Percentiles rank a stretch among this genome's conserved stretches.
These are phyloP conservation scores for Sanghuangporus sanghuang DNA, from an alignment of 1,284 basidiomycete genomes.

Conservation along the genomic window DNA sequence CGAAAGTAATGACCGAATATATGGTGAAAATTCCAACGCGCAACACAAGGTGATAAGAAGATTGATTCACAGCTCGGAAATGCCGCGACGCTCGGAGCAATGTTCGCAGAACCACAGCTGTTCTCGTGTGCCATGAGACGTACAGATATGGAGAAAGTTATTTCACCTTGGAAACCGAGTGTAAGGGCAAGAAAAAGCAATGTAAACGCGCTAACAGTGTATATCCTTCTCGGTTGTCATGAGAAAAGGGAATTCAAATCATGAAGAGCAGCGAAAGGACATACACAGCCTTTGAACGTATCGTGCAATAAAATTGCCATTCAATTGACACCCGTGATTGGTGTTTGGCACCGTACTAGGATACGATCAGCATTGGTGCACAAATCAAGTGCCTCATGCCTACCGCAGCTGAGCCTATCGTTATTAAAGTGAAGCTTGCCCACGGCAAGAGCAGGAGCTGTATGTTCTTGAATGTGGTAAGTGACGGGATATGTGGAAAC, in stretches of 20 bases:
- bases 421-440: slow-evolving; percentile 3
- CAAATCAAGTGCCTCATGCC: neutral
- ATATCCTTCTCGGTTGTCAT: neutral
- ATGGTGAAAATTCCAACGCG: slow-evolving; percentile 8
- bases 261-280: neutral
- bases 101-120: slow-evolving; percentile 6
- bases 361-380: neutral
- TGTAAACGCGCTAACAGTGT: slow-evolving; percentile 11
- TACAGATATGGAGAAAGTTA: neutral
- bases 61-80: neutral
- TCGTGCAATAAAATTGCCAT: slow-evolving; percentile 17
- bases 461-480: slow-evolving; percentile 9
- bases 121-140: neutral
- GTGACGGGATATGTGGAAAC: neutral
- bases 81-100: slow-evolving; percentile 8
- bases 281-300: slow-evolving; percentile 12
- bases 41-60: slow-evolving; percentile 8
- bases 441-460: slow-evolving; percentile 15
- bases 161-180: slow-evolving; percentile 11
- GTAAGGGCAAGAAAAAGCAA: slow-evolving; percentile 4
- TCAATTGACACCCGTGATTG: slow-evolving; percentile 11
- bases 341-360: slow-evolving; percentile 5
- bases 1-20: slow-evolving; percentile 12
- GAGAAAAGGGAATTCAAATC: neutral
- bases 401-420: neutral